Conservation (phyloP, 345 rosid genomes). For the Anastatica hierochuntica region DNA sequence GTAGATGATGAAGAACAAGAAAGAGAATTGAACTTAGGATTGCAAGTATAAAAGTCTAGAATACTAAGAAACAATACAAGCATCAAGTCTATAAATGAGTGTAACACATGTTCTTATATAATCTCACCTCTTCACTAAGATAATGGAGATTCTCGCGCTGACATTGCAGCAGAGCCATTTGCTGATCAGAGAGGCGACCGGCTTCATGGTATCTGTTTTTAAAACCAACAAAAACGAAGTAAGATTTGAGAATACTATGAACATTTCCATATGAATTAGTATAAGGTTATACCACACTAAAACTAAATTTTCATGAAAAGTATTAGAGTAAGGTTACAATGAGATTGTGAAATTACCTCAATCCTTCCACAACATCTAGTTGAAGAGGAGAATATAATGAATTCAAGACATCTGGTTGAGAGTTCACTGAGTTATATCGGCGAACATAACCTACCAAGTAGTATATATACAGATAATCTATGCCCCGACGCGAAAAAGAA, state of each 20-base stretch:
- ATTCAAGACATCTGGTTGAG: slow-evolving; percentile 92
- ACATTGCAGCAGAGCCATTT: slow-evolving; percentile 94
- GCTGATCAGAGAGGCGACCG: slow-evolving; percentile 87
- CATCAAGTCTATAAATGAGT: slow-evolving; percentile 1
- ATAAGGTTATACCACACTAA: no score
- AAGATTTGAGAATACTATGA: not conserved
- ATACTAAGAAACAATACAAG: slow-evolving; percentile 3
- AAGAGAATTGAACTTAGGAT: not conserved
- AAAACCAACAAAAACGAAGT: slow-evolving; percentile 8
- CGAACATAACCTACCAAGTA: slow-evolving; percentile 63
- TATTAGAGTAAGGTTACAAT: not conserved
- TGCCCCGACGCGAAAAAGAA: no score
- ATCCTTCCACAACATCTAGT: slow-evolving; percentile 77
- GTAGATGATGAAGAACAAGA: not conserved
- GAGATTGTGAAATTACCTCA: slow-evolving; percentile 45
- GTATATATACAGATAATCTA: slow-evolving; percentile 8
- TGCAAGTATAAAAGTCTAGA: not conserved
- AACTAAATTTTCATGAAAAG: no score
- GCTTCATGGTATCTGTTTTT: slow-evolving; percentile 71
- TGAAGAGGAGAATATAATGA: slow-evolving; percentile 96
- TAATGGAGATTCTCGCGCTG: slow-evolving; percentile 98
- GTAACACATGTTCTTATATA: not conserved
- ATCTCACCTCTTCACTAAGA: slow-evolving; percentile 76
- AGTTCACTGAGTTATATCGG: slow-evolving; percentile 76
- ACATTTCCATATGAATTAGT: not conserved